Percentiles rank a stretch among this genome's conserved stretches.
Conservation (phyloP, 129 eudicot genomes). For the Cynara cardunculus region DNA sequence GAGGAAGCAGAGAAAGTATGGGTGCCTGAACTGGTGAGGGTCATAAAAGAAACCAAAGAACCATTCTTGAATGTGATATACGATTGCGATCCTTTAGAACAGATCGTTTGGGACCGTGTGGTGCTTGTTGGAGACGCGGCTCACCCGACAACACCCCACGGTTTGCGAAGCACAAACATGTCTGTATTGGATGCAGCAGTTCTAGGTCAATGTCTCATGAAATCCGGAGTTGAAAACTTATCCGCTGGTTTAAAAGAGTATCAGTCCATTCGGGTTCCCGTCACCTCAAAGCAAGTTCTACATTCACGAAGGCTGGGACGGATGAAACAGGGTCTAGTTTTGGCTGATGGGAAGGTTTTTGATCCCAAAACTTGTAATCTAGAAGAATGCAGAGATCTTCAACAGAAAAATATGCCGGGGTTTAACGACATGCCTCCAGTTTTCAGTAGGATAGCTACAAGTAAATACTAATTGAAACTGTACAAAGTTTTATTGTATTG, state of each 20-base stretch:
- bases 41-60: conserved; percentile 57
- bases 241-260: conserved; percentile 47
- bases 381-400: conserved; percentile 51
- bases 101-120: conserved; percentile 66
- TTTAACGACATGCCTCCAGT: conserved; percentile 37
- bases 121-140: conserved; percentile 86
- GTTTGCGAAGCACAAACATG: conserved; percentile 92
- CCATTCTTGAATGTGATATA: conserved; percentile 82
- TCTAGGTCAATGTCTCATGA: conserved; percentile 63
- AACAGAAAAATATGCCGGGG: conserved; percentile 64
- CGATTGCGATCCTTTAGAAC: conserved; percentile 63
- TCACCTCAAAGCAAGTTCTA: conserved; percentile 54
- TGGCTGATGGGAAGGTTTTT: conserved; percentile 39
- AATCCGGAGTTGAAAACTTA: conserved; percentile 50
- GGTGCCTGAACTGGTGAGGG: conserved; percentile 58
- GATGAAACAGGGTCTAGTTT: conserved; percentile 62
- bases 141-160: conserved; percentile 92
- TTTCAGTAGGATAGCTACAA: neutral
- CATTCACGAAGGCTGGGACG: conserved; percentile 64
- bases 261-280: conserved; percentile 55
- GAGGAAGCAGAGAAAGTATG: conserved; percentile 65
- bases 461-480: conserved; percentile 16
- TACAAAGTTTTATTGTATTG: conserved; percentile 3
- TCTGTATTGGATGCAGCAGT: conserved; percentile 81
- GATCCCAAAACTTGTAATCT: conserved; percentile 41